Percentiles rank a stretch among this genome's conserved stretches.
Conservation (phyloP, 116 monocot species). For the Thalassia testudinum region DNA sequence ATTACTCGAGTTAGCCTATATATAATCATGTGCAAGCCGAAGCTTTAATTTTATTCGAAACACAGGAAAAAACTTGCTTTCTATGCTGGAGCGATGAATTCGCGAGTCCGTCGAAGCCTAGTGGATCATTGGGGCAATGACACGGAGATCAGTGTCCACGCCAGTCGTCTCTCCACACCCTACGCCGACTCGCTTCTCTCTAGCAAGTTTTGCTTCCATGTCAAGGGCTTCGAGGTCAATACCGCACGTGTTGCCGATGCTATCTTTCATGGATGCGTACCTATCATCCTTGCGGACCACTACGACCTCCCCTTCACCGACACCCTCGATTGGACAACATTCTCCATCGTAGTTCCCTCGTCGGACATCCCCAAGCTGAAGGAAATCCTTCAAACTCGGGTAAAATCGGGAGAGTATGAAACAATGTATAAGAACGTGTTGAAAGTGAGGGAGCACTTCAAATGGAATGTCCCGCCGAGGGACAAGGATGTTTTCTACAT, state of each 20-base stretch:
- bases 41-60: too few species aligned
- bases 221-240: constrained; percentile 16
- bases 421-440: constrained; percentile 7
- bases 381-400: constrained; percentile 1
- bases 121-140: constrained; percentile 11
- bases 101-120: constrained; percentile 4
- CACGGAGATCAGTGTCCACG: constrained; percentile 6
- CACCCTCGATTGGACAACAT: constrained; percentile 13
- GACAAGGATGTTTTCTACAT: constrained; percentile 11
- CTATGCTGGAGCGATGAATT: constrained; percentile 12
- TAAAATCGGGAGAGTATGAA: constrained; percentile 5
- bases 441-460: constrained; percentile 12
- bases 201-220: constrained; percentile 13
- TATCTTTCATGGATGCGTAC: constrained; percentile 13
- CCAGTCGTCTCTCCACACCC: not conserved
- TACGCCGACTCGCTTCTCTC: constrained; percentile 9
- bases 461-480: constrained; percentile 2
- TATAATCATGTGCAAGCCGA: too few species aligned
- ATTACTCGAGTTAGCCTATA: too few species aligned
- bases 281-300: constrained; percentile 14
- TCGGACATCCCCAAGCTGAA: constrained; percentile 12
- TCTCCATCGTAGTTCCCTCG: constrained; percentile 10
- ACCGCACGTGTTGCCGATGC: constrained; percentile 12
- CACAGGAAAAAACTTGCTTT: constrained; percentile 16
- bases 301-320: constrained; percentile 15